Percentiles rank a stretch among this genome's conserved stretches.
Conservation (phyloP, 148 eudicot genomes). For the Rhododendron mucronatum region DNA sequence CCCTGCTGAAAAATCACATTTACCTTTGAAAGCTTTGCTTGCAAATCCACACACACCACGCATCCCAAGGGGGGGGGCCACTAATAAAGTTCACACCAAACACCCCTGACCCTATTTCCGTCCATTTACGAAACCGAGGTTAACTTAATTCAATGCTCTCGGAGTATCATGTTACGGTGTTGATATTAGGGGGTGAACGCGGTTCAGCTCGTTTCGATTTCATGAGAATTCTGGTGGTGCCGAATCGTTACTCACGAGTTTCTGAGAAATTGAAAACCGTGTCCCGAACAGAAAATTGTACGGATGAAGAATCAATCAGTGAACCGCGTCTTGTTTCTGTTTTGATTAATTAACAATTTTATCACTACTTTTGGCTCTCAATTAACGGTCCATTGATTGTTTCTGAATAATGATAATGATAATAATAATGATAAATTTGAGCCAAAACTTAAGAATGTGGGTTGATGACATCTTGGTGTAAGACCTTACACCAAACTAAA, state of each 20-base stretch:
- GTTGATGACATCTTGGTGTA: too few relatives aligned
- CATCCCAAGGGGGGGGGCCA: neutral
- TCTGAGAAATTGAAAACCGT: neutral
- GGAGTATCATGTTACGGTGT: too few relatives aligned
- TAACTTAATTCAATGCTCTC: neutral
- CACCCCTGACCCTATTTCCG: neutral
- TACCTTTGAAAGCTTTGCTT: neutral
- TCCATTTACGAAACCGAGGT: neutral
- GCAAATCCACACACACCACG: neutral
- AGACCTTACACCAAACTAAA: neutral
- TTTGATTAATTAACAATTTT: too few relatives aligned
- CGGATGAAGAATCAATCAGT: too few relatives aligned
- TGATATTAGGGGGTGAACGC: neutral
- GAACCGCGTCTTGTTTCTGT: neutral
- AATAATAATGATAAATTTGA: too few relatives aligned
- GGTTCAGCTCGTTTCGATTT: neutral
- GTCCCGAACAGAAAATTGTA: neutral
- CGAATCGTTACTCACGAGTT: neutral
- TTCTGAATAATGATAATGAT: too few relatives aligned
- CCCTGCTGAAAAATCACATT: neutral
- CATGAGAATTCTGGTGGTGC: too few relatives aligned
- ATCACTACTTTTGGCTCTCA: neutral
- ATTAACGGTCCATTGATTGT: neutral
- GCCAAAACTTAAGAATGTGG: too few relatives aligned
- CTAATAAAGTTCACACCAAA: neutral